Evolutionary conservation across 2,329 filamentous ascomycete genomes (phyloP).

Genomic region (Bipolaris gigantea): DNA sequence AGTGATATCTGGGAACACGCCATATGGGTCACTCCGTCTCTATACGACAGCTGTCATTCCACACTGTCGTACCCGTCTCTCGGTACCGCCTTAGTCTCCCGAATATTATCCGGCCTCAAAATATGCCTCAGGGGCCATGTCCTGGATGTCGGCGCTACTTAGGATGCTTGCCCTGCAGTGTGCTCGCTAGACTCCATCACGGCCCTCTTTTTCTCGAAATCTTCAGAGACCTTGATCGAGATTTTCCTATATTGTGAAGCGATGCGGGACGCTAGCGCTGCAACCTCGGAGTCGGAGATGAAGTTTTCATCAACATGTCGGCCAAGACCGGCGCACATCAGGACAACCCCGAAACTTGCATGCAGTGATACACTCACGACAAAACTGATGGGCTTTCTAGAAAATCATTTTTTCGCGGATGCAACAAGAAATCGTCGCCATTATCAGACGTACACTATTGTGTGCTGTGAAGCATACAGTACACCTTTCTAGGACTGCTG

Average conservation of each 20-base stretch:
- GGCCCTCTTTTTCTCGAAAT: slow-evolving; percentile 27
- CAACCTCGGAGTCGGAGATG: slow-evolving; percentile 24
- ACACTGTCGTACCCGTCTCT: slow-evolving; percentile 5
- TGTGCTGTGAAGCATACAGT: neutral
- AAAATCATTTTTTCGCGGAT: neutral
- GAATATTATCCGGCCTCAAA: slow-evolving; percentile 18
- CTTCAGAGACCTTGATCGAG: slow-evolving; percentile 20
- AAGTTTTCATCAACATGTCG: slow-evolving; percentile 17
- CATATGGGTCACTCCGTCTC: slow-evolving; percentile 5
- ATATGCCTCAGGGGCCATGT: slow-evolving; percentile 8
- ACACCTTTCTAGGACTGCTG: neutral
- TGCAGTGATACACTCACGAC: neutral
- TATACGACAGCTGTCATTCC: slow-evolving; percentile 2
- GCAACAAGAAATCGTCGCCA: neutral
- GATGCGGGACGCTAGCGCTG: slow-evolving; percentile 28
- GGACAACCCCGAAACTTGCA: neutral
- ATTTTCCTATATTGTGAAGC: slow-evolving; percentile 13
- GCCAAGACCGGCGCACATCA: slow-evolving; percentile 25
- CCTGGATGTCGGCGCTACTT: slow-evolving; percentile 8
- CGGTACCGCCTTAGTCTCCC: slow-evolving; percentile 8
- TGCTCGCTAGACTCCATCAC: slow-evolving; percentile 17
- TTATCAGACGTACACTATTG: neutral
- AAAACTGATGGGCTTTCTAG: neutral
- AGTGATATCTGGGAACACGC: slow-evolving; percentile 5
- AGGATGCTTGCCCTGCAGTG: slow-evolving; percentile 8